Evolutionary conservation across 2,329 filamentous ascomycete genomes (phyloP), one percentile per base, ranked within the genome.

Genomic region (Aspergillus brasiliensis): DNA sequence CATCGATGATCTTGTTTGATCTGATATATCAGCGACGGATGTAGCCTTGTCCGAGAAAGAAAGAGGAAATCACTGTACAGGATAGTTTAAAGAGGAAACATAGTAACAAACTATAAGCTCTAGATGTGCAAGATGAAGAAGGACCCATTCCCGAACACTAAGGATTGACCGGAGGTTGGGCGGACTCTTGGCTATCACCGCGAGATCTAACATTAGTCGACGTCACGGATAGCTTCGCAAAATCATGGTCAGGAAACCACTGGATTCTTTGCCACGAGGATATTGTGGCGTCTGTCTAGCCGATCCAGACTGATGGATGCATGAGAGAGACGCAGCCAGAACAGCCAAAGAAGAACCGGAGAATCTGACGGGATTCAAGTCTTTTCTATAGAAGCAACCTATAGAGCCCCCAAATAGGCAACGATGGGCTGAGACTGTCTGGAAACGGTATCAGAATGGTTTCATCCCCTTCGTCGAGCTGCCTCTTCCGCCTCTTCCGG

Each of bases 1-100:
- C 15, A 90, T 99, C 65, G 86, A 91, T 65, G 93, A 96, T 75
- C 80, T 99, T 61, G 88, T 97, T 68, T 95, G 69, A 76, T 57
- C 25, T 25, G 28, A n/a, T 51, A 17, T 21, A 19, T 13, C 15
- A 19, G 23, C n/a, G 28, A 19, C 52, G n/a, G 25, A 17, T 8
- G 19, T 44, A 44, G 40, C 11, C 10, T 23, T 44, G 40, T 23
- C 19, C 11, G 8, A 13, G 13, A 34, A 34, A 15, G 13, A 34
- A 34, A 34, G 13, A 34, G 6, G 13, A 34, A 34, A 34, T 11
- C 11, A 13, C 31, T 34, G 31, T 34, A 34, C 31, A 34, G 31
- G 31, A 34, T 34, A 34, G 11, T 34, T 34, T 13, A 34, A 34
- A 11, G 13, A 11, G 11, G 31, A 34, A 34, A 34, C 13, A 34